phyloP scores from a whole-genome alignment of 2,329 filamentous ascomycete genomes.

The Endothia cerciana region DNA sequence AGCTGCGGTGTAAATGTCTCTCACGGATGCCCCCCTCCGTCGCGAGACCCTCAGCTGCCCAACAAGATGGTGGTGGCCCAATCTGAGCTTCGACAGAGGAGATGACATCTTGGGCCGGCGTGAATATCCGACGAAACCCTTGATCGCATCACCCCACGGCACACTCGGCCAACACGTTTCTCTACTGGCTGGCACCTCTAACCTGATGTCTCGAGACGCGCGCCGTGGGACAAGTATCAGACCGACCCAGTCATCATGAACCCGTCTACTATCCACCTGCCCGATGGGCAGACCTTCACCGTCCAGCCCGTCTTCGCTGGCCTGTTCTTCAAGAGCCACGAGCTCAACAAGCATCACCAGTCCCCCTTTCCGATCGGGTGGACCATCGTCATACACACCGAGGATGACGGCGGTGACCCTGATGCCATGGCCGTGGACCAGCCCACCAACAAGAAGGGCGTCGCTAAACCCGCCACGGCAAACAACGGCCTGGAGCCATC shows the following conservation, averaged over 20 bases:
- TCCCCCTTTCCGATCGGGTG: constrained; percentile 83
- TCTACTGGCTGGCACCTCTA: background rate
- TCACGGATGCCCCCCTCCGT: background rate
- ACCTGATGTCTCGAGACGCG: background rate
- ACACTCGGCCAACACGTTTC: background rate
- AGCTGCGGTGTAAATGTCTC: background rate
- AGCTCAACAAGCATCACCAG: constrained; percentile 65
- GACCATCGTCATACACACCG: constrained; percentile 84
- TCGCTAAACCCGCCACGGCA: background rate
- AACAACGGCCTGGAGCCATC: constrained; percentile 2
- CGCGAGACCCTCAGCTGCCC: background rate
- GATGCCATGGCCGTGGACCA: constrained; percentile 23
- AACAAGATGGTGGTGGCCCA: background rate
- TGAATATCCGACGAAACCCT: background rate
- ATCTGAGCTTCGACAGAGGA: background rate
- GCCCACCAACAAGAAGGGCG: background rate
- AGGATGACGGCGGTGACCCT: constrained; percentile 43
- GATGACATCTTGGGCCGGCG: background rate
- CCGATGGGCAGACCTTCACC: constrained; percentile 83
- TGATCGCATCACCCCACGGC: background rate
- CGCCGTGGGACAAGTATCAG: too few relatives aligned
- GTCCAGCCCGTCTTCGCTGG: constrained; percentile 90
- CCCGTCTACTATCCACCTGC: constrained; percentile 63
- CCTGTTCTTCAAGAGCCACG: constrained; percentile 83
- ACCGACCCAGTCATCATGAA: constrained; percentile 5